Base-by-base conservation (phyloP, 129 eudicot genomes). In the Pittosporum tobira region DNA sequence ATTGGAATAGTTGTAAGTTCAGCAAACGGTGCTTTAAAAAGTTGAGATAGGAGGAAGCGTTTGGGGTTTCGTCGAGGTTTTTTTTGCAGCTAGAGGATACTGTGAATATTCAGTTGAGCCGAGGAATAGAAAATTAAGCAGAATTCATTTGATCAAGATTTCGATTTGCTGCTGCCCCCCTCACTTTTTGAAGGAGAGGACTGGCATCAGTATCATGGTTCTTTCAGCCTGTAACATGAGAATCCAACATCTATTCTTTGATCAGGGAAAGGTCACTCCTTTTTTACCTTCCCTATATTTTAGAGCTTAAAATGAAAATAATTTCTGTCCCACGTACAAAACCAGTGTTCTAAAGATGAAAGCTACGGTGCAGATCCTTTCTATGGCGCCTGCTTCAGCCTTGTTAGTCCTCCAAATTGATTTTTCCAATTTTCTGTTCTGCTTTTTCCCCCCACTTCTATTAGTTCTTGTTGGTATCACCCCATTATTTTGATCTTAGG, bases 141-240 rank as follows among this genome's bases (percentile, higher is more conserved):
- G 57, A 69, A 68, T 9, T 70, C 56, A 20, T 62, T 13, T 50
- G 52, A 58, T 46, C 56, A 26, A 65, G 45, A 31, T 65, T 28
- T 62, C 37, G 65, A 38, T 30, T 66, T 70, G 70, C 69, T 61
- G 71, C 62, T 67, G 67, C 10, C 26, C 48, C 59, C 75, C 65
- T 54, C 55, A 31, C 11, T 51, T 46, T 63, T 59, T 49, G 74
- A 56, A 59, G 67, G 65, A 56, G 61, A 79, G 64, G 76, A 71
- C 44, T 51, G 59, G 65, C 76, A 65, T 69, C 54, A 63, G 51
- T 44, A 58, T 57, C 71, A 66, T 49, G 61, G 65, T 75, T 83
- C 78, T 80, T 78, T 73, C 78, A 61, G 68, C 63, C 65, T 86
- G 94, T 83, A 78, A 69, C 71, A 76, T 75, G 81, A 63, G 48